Evolutionary conservation across 2,329 filamentous ascomycete genomes (phyloP), one percentile per base, ranked within the genome.

Genomic region (Alternaria sp.): DNA sequence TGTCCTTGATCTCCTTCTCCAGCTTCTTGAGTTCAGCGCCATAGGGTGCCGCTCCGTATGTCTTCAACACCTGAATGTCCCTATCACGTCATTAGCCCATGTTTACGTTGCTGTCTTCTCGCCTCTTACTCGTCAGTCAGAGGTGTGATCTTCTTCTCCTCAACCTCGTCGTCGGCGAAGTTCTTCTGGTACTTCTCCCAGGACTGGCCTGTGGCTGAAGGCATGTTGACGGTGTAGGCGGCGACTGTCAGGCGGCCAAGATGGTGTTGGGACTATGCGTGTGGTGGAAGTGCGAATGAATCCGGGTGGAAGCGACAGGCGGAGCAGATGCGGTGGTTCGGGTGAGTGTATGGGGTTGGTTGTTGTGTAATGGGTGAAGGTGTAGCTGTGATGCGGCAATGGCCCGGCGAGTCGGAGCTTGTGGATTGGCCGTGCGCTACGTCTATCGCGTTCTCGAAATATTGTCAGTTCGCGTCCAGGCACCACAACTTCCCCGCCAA

Each of bases 161-260:
- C 93, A 81, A 94, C 86, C 80, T 98, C 95, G 75, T 99, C 95
- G 77, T 99, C 95, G 77, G 91, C 94, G 78, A 92, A 99, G 78
- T 90, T 94, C 87, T 98, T 97, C 84, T 92, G 88, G 86, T 97
- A 98, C 85, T 98, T 98, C 87, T 99, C 95, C 95, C 95, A 99
- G 87, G 88, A 92, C 81, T 87, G 83, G 79, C 95, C 95, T 75
- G 91, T 96, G 81, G 95, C 94, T 84, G 92, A 94, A 86, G 94
- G 94, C 94, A 97, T 88, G 79, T 72, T 84, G 77, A 78, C 67
- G 62, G 67, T 43, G 57, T 36, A 54, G 57, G 56, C 61, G 59
- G 61, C 59, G 67, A 53, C 28, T 42, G 58, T 51, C 41, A 46
- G 46, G 62, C 18, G 39, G 32, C 47, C 26, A 34, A 53, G 54